phyloP scores from a whole-genome alignment of 441 rosid genomes.

The Capsella rubella region DNA sequence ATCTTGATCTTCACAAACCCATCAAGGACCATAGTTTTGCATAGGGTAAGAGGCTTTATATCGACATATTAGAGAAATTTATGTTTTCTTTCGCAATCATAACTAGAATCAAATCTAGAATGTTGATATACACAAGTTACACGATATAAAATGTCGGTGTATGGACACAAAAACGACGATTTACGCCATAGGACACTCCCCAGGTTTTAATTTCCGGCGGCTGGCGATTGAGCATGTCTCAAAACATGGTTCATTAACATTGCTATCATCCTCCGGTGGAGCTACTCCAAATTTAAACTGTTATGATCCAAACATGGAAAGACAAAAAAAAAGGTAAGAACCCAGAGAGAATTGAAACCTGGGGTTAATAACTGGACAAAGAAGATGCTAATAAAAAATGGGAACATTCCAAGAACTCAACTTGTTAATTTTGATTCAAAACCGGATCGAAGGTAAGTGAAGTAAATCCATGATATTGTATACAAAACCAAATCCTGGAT shows the following conservation, averaged over 20 bases:
- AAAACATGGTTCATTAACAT: slow-evolving; percentile 60
- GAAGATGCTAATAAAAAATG: not conserved
- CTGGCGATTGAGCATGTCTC: slow-evolving; percentile 70
- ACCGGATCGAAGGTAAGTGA: not conserved
- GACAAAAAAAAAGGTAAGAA: not conserved
- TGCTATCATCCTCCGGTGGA: slow-evolving; percentile 67
- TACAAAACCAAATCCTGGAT: not conserved
- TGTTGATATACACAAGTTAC: not conserved
- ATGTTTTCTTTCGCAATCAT: not conserved
- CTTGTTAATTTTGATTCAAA: slow-evolving; percentile 1
- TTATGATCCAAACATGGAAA: slow-evolving; percentile 19
- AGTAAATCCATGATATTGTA: not conserved
- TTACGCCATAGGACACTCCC: slow-evolving; percentile 70
- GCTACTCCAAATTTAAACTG: slow-evolving; percentile 88
- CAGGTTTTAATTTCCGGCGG: slow-evolving; percentile 47
- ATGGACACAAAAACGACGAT: slow-evolving; percentile 11
- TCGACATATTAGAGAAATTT: not conserved
- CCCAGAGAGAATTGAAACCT: not conserved
- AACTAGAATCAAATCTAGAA: not conserved
- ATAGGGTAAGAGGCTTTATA: too few relatives aligned
- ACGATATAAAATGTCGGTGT: not conserved
- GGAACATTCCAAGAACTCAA: not conserved
- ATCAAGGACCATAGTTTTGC: too few relatives aligned
- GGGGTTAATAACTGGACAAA: not conserved
- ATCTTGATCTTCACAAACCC: too few relatives aligned